Conservation (phyloP, 2,329 filamentous ascomycete genomes). For the Dendrostoma leiphaemia region DNA sequence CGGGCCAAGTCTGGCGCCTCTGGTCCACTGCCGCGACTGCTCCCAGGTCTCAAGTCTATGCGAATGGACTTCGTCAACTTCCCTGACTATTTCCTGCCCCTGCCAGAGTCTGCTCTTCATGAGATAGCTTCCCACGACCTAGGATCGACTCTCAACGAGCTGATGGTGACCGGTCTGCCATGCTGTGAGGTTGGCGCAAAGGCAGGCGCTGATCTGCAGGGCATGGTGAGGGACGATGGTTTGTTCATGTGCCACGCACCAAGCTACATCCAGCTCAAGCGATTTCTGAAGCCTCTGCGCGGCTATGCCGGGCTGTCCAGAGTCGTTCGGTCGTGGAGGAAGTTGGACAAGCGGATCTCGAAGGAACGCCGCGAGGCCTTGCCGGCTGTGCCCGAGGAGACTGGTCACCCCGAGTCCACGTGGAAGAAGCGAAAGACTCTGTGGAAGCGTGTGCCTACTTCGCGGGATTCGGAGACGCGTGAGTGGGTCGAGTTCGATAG, state of each 20-base stretch:
- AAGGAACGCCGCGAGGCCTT: conserved; percentile 23
- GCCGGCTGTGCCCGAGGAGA: conserved; percentile 39
- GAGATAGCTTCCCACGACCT: conserved; percentile 53
- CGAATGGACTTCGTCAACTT: conserved; percentile 57
- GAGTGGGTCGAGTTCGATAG: conserved; percentile 48
- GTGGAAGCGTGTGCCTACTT: conserved; percentile 49
- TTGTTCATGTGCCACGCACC: conserved; percentile 47
- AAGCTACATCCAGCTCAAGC: conserved; percentile 40
- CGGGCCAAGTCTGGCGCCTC: conserved; percentile 27
- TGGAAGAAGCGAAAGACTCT: conserved; percentile 44
- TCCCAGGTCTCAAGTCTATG: conserved; percentile 45
- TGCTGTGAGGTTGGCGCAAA: conserved; percentile 47
- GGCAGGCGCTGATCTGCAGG: conserved; percentile 45
- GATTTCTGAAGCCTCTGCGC: conserved; percentile 36
- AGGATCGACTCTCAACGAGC: conserved; percentile 51
- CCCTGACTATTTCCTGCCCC: conserved; percentile 42
- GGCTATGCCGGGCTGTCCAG: conserved; percentile 39
- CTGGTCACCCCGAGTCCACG: conserved; percentile 39
- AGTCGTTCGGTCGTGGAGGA: conserved; percentile 45
- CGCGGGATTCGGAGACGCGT: conserved; percentile 38
- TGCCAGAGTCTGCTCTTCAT: conserved; percentile 47
- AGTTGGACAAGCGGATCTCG: conserved; percentile 16
- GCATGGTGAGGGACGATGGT: conserved; percentile 53
- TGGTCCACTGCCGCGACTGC: conserved; percentile 36
- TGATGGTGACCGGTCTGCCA: conserved; percentile 52